Base-by-base conservation (phyloP, 768 basidiomycete genomes). In the Amanita molliuscula region DNA sequence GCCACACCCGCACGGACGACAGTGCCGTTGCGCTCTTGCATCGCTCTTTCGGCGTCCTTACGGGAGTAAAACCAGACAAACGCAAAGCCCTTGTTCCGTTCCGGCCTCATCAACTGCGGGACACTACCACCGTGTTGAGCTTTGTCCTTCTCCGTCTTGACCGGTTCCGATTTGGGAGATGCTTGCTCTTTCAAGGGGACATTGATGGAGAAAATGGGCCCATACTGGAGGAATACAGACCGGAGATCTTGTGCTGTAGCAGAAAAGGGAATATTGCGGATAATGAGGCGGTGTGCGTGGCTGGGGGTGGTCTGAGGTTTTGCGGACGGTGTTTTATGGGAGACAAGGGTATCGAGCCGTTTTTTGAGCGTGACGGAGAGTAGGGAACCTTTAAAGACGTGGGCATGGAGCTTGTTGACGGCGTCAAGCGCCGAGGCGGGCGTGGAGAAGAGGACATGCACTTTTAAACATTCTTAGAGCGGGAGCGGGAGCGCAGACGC, bases 51-150 rank as follows among this genome's bases (percentile, higher is more conserved):
- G 7, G 91, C 94, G 58, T 93, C 88, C 51, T 83, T 84, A 61
- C 78, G 82, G 59, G 80, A 81, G 55, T 92, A 64, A 79, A 90
- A 92, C 90, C 92, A 95, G 8, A 98, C 82, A 58, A 98, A 97
- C 0, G 92, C 95, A 56, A 95, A 98, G 0, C 94, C 92, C 56
- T 84, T 83, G 37, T 77, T 37, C 41, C 44, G 53, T 4, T 76
- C 34, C 42, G 44, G 53, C 6, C 51, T 42, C 10, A 55, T 53
- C 41, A 20, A 18, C 28, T 20, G n/a, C 15, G 20, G 20, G 10
- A 29, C 29, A 10, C 10, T 10, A 11, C 3, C 10, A 4, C 13
- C 31, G 4, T 13, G 3, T 15, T 45, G 29, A 33, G 6, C 54
- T 16, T 61, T 64, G n/a, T 59, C 60, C 5, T 62, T 64, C 4